Evolutionary conservation across 805 yeast species (phyloP), one percentile per base, ranked within the genome.

Genomic region (Candida sithepensis): DNA sequence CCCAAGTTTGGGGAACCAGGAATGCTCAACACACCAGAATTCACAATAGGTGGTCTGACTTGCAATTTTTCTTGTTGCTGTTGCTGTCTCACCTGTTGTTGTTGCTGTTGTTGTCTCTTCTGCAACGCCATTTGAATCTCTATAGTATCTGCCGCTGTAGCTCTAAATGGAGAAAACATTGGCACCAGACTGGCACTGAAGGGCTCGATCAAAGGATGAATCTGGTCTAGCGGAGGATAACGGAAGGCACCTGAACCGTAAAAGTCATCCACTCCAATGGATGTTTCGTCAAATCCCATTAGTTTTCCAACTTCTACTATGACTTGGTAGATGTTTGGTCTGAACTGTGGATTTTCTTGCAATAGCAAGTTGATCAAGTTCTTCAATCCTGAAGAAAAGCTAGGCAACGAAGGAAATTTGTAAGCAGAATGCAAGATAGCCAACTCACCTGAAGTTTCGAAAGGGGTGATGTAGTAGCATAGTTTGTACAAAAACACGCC

Each of bases 401-500:
- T 70, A 2, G 97, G 96, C 6, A 66, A 61, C 1, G 77, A 69
- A 2, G 92, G 95, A 57, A 91, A 88, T 49, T 78, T 84, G 67
- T 82, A 91, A 39, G 84, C 79, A 5, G 96, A 88, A 68, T 87
- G 92, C 46, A 91, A 69, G 39, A 92, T 88, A 4, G 96, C 96
- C 57, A 88, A 74, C 54, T 88, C 96, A 10, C 84, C 84, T 36
- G 89, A 88, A 39, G 85, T 83, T 67, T 92, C 99, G 65, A 94
- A 92, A 1, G 99, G 99, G 1, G 99, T 92, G 1, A 86, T 91
- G 66, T 88, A 92, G 68, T 86, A 92, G 67, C 96, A 85, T 51
- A 92, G 72, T 63, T 92, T 92, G 72, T 88, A 92, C 43, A 94
- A 72, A 52, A 94, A 88, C 28, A 94, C 84, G 10, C 99, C 99